Evolutionary conservation across 345 rosid species (phyloP), one percentile per base, ranked within the genome.

Genomic region (Excoecaria cochinchinensis): DNA sequence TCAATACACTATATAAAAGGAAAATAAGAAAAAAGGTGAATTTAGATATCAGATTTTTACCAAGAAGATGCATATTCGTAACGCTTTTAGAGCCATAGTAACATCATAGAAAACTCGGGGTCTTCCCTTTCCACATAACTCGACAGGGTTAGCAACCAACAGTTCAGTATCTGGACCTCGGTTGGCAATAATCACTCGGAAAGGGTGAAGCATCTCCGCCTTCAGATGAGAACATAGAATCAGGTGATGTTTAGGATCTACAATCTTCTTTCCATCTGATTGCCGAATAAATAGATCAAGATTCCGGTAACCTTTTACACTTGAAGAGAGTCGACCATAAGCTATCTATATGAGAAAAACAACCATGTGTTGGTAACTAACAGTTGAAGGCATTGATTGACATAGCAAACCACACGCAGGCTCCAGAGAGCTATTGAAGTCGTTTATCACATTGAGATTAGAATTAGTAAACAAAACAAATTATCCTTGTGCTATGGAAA

Each of bases 141-240:
- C 83, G 46, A 76, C 83, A 4, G 83, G 80, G 68, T 80, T 80
- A 46, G 83, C 83, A 3, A 80, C 80, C 47, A 76, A 55, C 25
- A 80, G 74, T 48, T 76, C 80, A 19, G 80, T 80, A 69, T 80
- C 83, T 21, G 80, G 83, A 11, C 83, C 80, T 38, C 77, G 71
- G 62, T 73, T 73, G 36, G 73, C 67, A 55, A 80, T 63, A 48
- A 80, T 80, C 42, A 72, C 77, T 51, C 80, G 77, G 24, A 76
- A 64, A 16, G 83, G 83, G 76, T 69, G 77, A 55, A 72, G 74
- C 77, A 80, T 73, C 74, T 76, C 83, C 38, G 66, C 74, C 70
- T 68, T 68, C 16, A 80, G 64, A 46, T 75, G 80, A 76, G 80
- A 76, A 47, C 80, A 76, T 6, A 68, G 24, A 31, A 17, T 22